Conservation (phyloP, 768 basidiomycete species). For the Chalciporus pseudorubinellus region DNA sequence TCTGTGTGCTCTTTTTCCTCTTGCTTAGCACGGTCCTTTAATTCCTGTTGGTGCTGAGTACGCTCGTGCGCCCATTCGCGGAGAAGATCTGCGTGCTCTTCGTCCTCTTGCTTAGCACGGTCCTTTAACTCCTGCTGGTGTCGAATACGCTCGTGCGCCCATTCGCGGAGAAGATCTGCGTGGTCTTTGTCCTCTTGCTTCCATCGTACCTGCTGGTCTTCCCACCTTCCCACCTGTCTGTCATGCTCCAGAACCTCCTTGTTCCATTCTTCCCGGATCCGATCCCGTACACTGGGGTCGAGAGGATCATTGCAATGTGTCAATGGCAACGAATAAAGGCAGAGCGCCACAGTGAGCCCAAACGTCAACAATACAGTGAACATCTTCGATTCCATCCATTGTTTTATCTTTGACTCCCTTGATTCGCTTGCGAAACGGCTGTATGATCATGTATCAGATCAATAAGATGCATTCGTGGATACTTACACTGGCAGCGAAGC, state of each 20-base stretch:
- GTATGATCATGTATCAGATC: not conserved
- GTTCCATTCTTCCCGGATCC: conserved; percentile 20
- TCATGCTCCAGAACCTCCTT: conserved; percentile 19
- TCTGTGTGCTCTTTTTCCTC: conserved; percentile 16
- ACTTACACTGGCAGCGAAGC: too few relatives aligned
- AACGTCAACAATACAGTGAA: conserved; percentile 4
- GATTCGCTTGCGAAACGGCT: not conserved
- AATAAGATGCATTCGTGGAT: too few relatives aligned
- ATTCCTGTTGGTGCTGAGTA: too few relatives aligned
- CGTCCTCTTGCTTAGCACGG: too few relatives aligned
- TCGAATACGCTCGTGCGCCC: too few relatives aligned
- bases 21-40: too few relatives aligned
- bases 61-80: too few relatives aligned
- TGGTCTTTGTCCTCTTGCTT: conserved; percentile 21
- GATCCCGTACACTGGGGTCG: conserved; percentile 19
- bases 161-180: too few relatives aligned
- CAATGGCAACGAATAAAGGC: conserved; percentile 6
- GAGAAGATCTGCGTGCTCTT: too few relatives aligned
- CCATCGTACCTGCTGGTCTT: conserved; percentile 13
- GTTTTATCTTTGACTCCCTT: not conserved
- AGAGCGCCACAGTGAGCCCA: not conserved
- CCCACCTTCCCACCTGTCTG: conserved; percentile 5
- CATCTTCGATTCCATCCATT: not conserved
- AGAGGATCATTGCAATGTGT: conserved; percentile 19
- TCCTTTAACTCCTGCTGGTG: too few relatives aligned